These are phyloP conservation scores for Marasmius tenuissimus DNA, from an alignment of 1,284 basidiomycete genomes.

Conservation along the genomic window DNA sequence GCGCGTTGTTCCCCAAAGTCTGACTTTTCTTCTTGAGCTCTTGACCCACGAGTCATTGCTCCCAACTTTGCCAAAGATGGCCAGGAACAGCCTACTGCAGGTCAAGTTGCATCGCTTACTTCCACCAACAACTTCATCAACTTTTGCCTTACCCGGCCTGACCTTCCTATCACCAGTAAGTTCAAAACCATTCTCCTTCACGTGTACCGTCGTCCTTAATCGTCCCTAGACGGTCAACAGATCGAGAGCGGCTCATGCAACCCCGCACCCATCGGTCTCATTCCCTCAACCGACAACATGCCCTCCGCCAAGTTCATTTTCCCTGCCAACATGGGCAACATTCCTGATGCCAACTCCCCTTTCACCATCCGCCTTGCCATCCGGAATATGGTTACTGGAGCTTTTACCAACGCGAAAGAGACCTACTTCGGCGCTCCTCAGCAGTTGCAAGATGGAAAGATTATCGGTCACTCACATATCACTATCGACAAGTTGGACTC, in stretches of 20 bases:
- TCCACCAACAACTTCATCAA: constrained; percentile 58
- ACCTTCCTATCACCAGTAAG: constrained; percentile 31
- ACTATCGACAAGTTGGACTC: constrained; percentile 49
- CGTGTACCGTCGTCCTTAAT: background rate
- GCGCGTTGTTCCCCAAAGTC: background rate
- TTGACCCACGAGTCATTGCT: constrained; percentile 35
- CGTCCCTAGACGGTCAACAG: constrained; percentile 31
- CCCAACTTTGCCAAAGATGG: constrained; percentile 10
- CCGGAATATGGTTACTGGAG: constrained; percentile 38
- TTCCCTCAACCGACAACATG: constrained; percentile 40
- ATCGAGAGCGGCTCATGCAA: constrained; percentile 25
- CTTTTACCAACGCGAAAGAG: constrained; percentile 47
- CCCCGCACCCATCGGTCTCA: constrained; percentile 40
- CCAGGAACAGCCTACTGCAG: constrained; percentile 24
- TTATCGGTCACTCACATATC: constrained; percentile 54
- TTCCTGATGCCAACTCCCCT: constrained; percentile 38
- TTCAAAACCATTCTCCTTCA: background rate
- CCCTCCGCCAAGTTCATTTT: constrained; percentile 46
- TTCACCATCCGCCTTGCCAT: constrained; percentile 32
- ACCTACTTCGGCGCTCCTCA: constrained; percentile 59
- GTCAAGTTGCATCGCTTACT: constrained; percentile 46
- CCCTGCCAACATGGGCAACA: constrained; percentile 41
- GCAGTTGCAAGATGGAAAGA: constrained; percentile 46
- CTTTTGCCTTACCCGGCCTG: constrained; percentile 25
- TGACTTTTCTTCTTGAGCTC: constrained; percentile 14